These are phyloP conservation scores for Penicillium robsamsonii DNA, from an alignment of 495 filamentous ascomycete species.

Conservation along the genomic window DNA sequence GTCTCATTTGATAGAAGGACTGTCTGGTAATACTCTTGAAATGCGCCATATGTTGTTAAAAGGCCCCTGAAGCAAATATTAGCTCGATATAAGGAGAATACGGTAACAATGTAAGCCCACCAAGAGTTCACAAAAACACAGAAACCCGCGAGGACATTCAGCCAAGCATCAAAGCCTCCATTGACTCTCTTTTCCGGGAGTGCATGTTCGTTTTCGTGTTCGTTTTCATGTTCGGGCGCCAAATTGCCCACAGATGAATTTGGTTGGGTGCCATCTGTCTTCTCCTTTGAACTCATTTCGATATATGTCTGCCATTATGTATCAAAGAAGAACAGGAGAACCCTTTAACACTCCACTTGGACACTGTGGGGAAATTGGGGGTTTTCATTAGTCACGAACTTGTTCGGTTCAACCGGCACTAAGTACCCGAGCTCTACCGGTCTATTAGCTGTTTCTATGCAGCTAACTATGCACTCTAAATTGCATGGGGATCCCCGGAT, in stretches of 20 bases:
- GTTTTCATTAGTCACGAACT: slow-evolving; percentile 27
- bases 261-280: slow-evolving; percentile 3
- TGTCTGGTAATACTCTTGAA: slow-evolving; percentile 42
- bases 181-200: slow-evolving; percentile 11
- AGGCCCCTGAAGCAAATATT: slow-evolving; percentile 40
- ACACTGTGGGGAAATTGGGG: slow-evolving; percentile 12
- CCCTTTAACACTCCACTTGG: slow-evolving; percentile 5
- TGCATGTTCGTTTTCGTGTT: slow-evolving; percentile 8
- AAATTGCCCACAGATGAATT: background rate
- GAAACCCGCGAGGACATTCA: slow-evolving; percentile 29
- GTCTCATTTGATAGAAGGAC: slow-evolving; percentile 25
- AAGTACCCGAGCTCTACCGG: slow-evolving; percentile 32
- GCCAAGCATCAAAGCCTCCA: slow-evolving; percentile 29
- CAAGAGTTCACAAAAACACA: slow-evolving; percentile 35
- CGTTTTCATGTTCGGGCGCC: background rate
- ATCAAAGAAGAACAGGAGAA: background rate
- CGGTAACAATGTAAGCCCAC: slow-evolving; percentile 2
- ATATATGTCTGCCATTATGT: background rate
- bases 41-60: slow-evolving; percentile 56
- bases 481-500: background rate
- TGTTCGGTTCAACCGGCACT: slow-evolving; percentile 23
- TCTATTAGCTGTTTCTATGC: background rate
- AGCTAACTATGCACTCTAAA: background rate
- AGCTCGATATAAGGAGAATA: background rate
- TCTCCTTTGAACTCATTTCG: slow-evolving; percentile 10